A percentile compares a stretch with the other conserved stretches of the same genome.
Evolutionary conservation across 164 flowering plant genomes (phyloP).

Genomic region (Litsea cubeba): DNA sequence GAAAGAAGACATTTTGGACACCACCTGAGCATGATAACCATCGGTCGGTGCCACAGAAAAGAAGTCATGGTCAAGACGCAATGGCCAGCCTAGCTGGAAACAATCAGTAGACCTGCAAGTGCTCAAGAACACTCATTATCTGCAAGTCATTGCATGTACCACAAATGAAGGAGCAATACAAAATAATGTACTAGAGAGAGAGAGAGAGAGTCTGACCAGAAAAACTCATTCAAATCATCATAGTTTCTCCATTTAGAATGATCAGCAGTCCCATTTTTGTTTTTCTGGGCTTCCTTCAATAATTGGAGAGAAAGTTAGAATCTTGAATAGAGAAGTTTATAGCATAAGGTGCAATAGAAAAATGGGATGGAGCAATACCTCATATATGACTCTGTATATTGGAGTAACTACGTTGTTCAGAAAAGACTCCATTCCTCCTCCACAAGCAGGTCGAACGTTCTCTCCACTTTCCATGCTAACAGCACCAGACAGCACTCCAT

Average conservation of each 20-base stretch:
- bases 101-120: slow-evolving; percentile 58
- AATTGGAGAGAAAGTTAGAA: slow-evolving; percentile 20
- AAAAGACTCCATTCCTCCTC: slow-evolving; percentile 68
- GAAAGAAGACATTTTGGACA: not conserved
- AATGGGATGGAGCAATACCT: slow-evolving; percentile 34
- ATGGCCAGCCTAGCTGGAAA: slow-evolving; percentile 71
- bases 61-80: slow-evolving; percentile 48
- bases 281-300: slow-evolving; percentile 79
- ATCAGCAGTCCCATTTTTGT: slow-evolving; percentile 65
- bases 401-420: slow-evolving; percentile 74
- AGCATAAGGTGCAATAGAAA: not conserved
- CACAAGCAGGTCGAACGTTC: slow-evolving; percentile 58
- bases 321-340: not conserved
- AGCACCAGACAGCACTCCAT: slow-evolving; percentile 59
- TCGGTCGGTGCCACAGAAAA: slow-evolving; percentile 29
- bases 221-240: slow-evolving; percentile 91
- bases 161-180: not conserved
- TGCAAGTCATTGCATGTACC: not conserved
- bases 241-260: slow-evolving; percentile 97
- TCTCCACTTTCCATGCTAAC: slow-evolving; percentile 52
- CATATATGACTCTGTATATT: slow-evolving; percentile 61
- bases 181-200: not conserved
- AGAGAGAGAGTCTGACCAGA: slow-evolving; percentile 52
- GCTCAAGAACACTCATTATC: slow-evolving; percentile 6
- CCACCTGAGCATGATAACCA: slow-evolving; percentile 10